Conservation (phyloP, 2,329 filamentous ascomycete species). For the Penicillium expansum region DNA sequence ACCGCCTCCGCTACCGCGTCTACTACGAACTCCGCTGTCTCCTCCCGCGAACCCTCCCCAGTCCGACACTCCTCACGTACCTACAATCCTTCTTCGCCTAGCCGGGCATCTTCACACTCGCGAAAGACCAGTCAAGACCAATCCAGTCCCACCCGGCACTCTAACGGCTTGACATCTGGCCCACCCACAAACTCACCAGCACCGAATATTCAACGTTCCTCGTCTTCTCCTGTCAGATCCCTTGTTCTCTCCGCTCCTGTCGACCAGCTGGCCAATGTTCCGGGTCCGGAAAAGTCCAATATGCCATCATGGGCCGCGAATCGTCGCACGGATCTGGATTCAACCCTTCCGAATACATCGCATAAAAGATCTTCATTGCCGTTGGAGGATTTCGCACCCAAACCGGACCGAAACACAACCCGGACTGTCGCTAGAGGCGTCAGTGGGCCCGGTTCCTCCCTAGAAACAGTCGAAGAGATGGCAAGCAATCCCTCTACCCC, state of each 20-base stretch:
- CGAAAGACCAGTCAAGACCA: constrained; percentile 67
- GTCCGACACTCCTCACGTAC: constrained; percentile 33
- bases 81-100: constrained; percentile 31
- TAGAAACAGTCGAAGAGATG: constrained; percentile 86
- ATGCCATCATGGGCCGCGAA: constrained; percentile 38
- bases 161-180: constrained; percentile 40
- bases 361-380: constrained; percentile 31
- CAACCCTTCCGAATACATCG: constrained; percentile 37
- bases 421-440: constrained; percentile 59
- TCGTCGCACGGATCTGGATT: constrained; percentile 31
- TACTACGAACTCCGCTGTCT: constrained; percentile 45
- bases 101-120: constrained; percentile 50
- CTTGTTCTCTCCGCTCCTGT: constrained; percentile 60
- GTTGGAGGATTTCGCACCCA: constrained; percentile 29
- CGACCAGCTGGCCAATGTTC: constrained; percentile 61
- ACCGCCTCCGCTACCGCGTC: constrained; percentile 37
- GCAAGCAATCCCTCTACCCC: constrained; percentile 75
- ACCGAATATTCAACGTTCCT: constrained; percentile 62
- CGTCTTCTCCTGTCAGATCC: constrained; percentile 67
- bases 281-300: constrained; percentile 62
- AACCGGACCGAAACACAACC: constrained; percentile 37
- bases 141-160: constrained; percentile 56
- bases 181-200: constrained; percentile 54
- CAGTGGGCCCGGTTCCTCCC: constrained; percentile 58
- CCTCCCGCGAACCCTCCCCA: constrained; percentile 52